phyloP scores from a whole-genome alignment of 2,329 filamentous ascomycete genomes.

The Tolypocladium tropicale region DNA sequence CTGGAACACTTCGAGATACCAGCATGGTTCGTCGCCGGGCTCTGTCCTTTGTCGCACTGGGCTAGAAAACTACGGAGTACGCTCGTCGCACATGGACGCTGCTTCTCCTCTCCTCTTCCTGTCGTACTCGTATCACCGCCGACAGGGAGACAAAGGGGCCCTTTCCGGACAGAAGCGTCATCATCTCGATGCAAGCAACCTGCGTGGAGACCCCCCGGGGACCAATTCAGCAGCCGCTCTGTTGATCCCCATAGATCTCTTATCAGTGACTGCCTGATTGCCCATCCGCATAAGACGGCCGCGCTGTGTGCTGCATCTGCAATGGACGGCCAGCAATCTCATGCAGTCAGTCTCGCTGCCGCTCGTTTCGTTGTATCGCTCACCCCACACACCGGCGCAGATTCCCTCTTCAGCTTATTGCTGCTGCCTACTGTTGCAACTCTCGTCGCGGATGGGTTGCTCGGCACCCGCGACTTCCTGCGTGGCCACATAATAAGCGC shows the following conservation, averaged over 20 bases:
- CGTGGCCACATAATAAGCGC: neutral
- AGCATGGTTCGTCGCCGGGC: neutral
- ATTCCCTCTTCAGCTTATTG: neutral
- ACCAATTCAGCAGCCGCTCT: no score
- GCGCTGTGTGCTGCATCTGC: neutral
- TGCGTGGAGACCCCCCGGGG: no score
- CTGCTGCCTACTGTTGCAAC: neutral
- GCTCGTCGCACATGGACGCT: neutral
- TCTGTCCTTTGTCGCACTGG: neutral
- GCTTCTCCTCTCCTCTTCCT: neutral
- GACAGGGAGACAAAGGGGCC: neutral
- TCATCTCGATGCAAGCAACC: no score
- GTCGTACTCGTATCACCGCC: neutral
- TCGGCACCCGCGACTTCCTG: neutral
- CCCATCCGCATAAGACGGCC: neutral
- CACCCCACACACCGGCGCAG: neutral
- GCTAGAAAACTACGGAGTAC: neutral
- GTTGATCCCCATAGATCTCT: neutral
- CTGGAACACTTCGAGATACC: neutral
- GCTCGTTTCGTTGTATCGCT: neutral
- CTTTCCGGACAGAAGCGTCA: neutral
- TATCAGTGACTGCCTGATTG: neutral
- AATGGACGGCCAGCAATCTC: conserved; percentile 1
- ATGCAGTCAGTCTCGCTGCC: neutral
- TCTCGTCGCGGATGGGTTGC: neutral